Evolutionary conservation across 768 basidiomycete species (phyloP).

Genomic region (Clavulina sp.): DNA sequence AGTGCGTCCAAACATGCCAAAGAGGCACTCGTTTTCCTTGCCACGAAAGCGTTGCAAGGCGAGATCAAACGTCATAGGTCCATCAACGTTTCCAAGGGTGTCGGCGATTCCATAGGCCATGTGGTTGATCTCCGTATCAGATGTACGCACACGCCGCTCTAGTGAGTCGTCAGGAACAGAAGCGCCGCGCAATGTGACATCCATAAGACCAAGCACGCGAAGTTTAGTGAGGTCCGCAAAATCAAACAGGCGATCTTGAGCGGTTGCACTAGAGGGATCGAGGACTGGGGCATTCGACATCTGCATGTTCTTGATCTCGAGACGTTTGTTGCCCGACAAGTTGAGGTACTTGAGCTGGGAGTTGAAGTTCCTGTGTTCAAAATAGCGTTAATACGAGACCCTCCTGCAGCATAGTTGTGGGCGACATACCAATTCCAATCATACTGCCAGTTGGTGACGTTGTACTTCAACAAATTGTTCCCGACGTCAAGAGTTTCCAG

Average conservation of each 20-base stretch:
- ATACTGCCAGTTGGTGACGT: slow-evolving; percentile 95
- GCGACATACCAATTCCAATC: slow-evolving; percentile 91
- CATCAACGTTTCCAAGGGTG: slow-evolving; percentile 61
- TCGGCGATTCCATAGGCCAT: slow-evolving; percentile 97
- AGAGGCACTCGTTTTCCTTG: slow-evolving; percentile 63
- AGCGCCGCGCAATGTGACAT: slow-evolving; percentile 61
- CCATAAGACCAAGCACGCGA: slow-evolving; percentile 91
- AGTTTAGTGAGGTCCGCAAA: slow-evolving; percentile 78
- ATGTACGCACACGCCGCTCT: slow-evolving; percentile 82
- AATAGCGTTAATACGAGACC: background rate
- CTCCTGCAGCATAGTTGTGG: too few relatives aligned
- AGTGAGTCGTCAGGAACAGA: slow-evolving; percentile 40
- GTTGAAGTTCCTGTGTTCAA: slow-evolving; percentile 74
- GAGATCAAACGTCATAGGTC: slow-evolving; percentile 79
- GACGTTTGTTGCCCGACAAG: slow-evolving; percentile 87
- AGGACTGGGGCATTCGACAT: background rate
- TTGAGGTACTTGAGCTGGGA: slow-evolving; percentile 85
- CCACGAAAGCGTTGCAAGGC: slow-evolving; percentile 75
- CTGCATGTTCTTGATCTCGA: slow-evolving; percentile 78
- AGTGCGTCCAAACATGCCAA: slow-evolving; percentile 87
- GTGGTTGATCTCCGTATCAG: slow-evolving; percentile 67
- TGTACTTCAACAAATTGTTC: slow-evolving; percentile 86
- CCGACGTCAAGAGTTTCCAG: slow-evolving; percentile 80
- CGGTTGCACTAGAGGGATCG: slow-evolving; percentile 9
- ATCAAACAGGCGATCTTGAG: slow-evolving; percentile 47